A percentile compares a stretch with the other conserved stretches of the same genome.
These are phyloP conservation scores for Serendipita indica DNA, from an alignment of 768 basidiomycete genomes.

Conservation along the genomic window DNA sequence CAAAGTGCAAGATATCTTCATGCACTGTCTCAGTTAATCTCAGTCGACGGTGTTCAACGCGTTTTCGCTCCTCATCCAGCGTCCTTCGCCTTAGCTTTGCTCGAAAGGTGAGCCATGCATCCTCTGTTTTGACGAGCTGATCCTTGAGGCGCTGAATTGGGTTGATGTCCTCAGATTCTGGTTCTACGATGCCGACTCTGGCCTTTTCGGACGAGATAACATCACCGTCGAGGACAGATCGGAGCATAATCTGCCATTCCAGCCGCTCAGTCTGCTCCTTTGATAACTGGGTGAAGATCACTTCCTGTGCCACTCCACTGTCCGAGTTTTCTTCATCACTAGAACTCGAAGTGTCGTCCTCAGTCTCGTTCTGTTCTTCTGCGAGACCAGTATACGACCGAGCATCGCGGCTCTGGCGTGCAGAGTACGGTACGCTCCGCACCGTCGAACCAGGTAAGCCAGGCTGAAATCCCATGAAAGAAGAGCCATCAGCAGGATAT, in stretches of 20 bases:
- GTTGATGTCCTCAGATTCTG: background rate
- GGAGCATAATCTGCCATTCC: slow-evolving; percentile 93
- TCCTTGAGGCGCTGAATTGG: background rate
- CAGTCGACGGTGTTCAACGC: slow-evolving; percentile 69
- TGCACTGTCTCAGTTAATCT: slow-evolving; percentile 70
- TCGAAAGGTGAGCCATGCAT: slow-evolving; percentile 81
- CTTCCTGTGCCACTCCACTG: slow-evolving; percentile 31
- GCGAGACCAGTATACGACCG: background rate
- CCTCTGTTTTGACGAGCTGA: slow-evolving; percentile 27
- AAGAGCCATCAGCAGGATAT: background rate
- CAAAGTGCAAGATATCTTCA: slow-evolving; percentile 69
- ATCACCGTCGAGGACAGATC: slow-evolving; percentile 85
- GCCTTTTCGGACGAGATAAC: slow-evolving; percentile 92
- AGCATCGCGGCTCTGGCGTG: background rate
- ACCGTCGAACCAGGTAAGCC: slow-evolving; percentile 2
- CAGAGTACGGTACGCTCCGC: slow-evolving; percentile 6
- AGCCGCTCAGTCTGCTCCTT: slow-evolving; percentile 65
- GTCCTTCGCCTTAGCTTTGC: slow-evolving; percentile 71
- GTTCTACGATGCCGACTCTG: slow-evolving; percentile 65
- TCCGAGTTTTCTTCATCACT: slow-evolving; percentile 28
- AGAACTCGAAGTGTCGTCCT: slow-evolving; percentile 27
- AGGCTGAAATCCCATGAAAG: background rate
- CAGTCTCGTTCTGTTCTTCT: slow-evolving; percentile 57
- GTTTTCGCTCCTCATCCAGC: slow-evolving; percentile 66
- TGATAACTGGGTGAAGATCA: slow-evolving; percentile 44